Base-by-base conservation (phyloP, 1,284 basidiomycete genomes). In the Inonotus hispidus region DNA sequence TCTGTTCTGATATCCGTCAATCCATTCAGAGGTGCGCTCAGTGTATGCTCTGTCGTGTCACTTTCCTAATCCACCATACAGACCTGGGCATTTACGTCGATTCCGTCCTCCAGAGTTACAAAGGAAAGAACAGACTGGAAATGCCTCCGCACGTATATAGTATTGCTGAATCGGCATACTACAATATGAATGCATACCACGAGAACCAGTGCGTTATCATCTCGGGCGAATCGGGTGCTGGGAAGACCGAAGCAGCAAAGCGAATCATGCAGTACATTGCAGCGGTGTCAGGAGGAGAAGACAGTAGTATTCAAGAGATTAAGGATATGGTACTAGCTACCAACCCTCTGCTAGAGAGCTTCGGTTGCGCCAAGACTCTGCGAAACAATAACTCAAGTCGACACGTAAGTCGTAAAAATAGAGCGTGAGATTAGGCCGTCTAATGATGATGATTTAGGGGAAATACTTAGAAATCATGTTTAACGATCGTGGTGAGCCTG, bases 291-390 rank as follows among this genome's bases (percentile, higher is more conserved):
- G 92, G 92, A 59, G 89, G 90, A 1, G 83, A 88, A 65, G 88
- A 89, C 69, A 87, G 82, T 69, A 88, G 86, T 67, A 98, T 99
- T 65, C 92, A 96, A 72, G 90, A 95, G 72, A 95, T 99, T 74
- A 98, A 99, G 79, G 95, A 99, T 71, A 99, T 99, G 97, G 97
- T 99, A n/a, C 80, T 99, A 46, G 97, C 97, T 8, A 99, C 97
- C 16, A 99, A 99, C 73, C 97, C 97, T 23, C 75, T 99, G 45
- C 79, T 99, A 65, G 97, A 99, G 76, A 96, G 93, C 75, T 99
- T 99, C 68, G 97, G 97, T 25, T 99, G 97, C 75, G 97, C 97
- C 27, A 99, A 99, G 79, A 99, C 97, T 16, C 81, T 99, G 64
- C 84, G 97, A 60, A 99, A 99, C 74, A 98, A 99, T 76, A 99